A percentile compares a stretch with the other conserved stretches of the same genome.
phyloP scores from a whole-genome alignment of 1,284 basidiomycete genomes.

The Fomes fomentarius region DNA sequence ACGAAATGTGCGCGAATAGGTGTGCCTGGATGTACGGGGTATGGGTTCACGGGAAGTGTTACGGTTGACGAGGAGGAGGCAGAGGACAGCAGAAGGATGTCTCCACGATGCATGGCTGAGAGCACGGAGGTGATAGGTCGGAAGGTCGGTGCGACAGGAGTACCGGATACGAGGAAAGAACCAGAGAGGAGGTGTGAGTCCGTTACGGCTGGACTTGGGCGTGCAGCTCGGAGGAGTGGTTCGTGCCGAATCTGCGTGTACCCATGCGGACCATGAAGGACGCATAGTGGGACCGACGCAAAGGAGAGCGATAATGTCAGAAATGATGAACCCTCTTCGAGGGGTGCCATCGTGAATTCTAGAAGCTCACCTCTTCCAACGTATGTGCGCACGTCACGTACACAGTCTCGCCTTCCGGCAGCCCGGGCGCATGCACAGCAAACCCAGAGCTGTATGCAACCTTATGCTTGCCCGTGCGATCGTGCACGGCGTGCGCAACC shows the following conservation, averaged over 20 bases:
- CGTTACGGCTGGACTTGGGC: constrained; percentile 24
- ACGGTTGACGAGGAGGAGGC: constrained; percentile 31
- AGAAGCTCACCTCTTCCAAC: constrained; percentile 55
- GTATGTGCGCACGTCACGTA: constrained; percentile 73
- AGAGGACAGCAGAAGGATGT: constrained; percentile 55
- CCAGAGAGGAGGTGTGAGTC: constrained; percentile 37
- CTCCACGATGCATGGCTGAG: constrained; percentile 62
- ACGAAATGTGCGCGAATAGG: constrained; percentile 62
- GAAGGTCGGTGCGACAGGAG: constrained; percentile 34
- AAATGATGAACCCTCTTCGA: no score
- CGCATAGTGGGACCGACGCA: background rate
- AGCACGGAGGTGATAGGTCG: constrained; percentile 53
- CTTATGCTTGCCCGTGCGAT: constrained; percentile 43
- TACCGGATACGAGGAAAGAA: constrained; percentile 44
- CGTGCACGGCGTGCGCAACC: constrained; percentile 60
- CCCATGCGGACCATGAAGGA: background rate
- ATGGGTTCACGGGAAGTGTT: constrained; percentile 69
- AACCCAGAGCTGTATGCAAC: constrained; percentile 69
- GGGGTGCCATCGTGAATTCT: no score
- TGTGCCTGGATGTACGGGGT: constrained; percentile 57
- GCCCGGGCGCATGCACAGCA: constrained; percentile 43
- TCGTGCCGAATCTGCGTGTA: constrained; percentile 45
- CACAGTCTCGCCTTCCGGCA: constrained; percentile 39
- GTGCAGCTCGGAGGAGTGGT: constrained; percentile 18
- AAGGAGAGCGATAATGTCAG: background rate